These are phyloP conservation scores for Macrolepiota albuminosa DNA, from an alignment of 768 basidiomycete species.

Conservation along the genomic window DNA sequence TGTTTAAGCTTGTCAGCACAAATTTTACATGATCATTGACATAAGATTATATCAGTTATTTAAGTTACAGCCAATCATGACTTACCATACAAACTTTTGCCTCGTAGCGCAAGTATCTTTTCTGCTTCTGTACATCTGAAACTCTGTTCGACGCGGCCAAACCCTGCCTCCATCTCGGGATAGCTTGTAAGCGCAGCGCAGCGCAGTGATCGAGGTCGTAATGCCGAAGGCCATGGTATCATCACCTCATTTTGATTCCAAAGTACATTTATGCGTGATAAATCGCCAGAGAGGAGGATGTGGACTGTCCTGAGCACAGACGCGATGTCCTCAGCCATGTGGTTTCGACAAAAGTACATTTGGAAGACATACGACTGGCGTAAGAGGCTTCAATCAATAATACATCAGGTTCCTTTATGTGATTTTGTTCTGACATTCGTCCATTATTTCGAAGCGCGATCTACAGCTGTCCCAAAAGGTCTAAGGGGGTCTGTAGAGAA, in stretches of 20 bases:
- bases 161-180: conserved; percentile 11
- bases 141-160: background rate
- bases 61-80: too few relatives aligned
- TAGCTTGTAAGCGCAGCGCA: conserved; percentile 40
- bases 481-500: background rate
- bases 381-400: conserved; percentile 32
- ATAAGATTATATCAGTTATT: conserved; percentile 34
- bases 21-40: conserved; percentile 72
- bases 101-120: too few relatives aligned
- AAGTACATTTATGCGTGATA: conserved; percentile 69
- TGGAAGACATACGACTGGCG: conserved; percentile 26
- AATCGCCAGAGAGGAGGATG: conserved; percentile 67
- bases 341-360: too few relatives aligned
- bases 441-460: conserved; percentile 62
- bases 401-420: conserved; percentile 49
- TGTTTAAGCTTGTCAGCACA: conserved; percentile 56
- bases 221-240: conserved; percentile 53
- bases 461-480: conserved; percentile 42
- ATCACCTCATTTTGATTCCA: conserved; percentile 37
- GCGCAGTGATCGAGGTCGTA: conserved; percentile 60
- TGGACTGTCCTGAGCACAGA: conserved; percentile 43
- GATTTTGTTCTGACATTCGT: conserved; percentile 61
- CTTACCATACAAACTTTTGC: too few relatives aligned
- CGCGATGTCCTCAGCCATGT: background rate
- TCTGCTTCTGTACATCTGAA: too few relatives aligned